Base-by-base conservation (phyloP, 2,329 filamentous ascomycete genomes). In the Plenodomus tracheiphilus region DNA sequence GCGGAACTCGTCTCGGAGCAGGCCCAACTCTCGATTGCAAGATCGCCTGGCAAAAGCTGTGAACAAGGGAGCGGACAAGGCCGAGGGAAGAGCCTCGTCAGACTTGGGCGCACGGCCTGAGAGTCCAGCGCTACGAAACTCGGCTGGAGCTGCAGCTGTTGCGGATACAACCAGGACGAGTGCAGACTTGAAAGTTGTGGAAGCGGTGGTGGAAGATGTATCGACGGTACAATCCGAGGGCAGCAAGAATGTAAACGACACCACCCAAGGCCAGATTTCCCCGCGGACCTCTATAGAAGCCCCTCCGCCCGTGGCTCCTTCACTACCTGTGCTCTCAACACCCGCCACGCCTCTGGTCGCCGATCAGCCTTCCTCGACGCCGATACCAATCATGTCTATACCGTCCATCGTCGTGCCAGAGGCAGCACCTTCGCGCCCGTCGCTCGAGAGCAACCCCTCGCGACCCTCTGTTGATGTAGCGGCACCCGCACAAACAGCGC, bases 1-100 rank as follows among this genome's bases (percentile, higher is more conserved):
- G 42, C 82, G 87, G 65, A 84, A 79, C 56, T 81, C 86, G 18
- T 87, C 87, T 4, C 84, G 81, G 36, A 83, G 79, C 54, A 82
- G 84, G 58, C 77, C 82, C 52, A 94, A 91, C 73, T 91, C 95
- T 62, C 85, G 91, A 43, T 78, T 99, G 37, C 92, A 97, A 68
- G 92, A 96, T 69, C 83, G 91, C 53, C 80, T 99, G 51, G 93
- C 93, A 22, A 89, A 90, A 66, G 94, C 92, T 22, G 84, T 97
- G 63, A 90, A 87, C 2, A 87, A 87, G 50, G 90, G 88, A 65
- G 82, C 80, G 48, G 75, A 78, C n/a, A 69, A 76, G 2, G 69
- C 73, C 34, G 78, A 76, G 45, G 66, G 77, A 22, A 77, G 75
- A 54, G 72, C 80, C 20, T 76, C 78, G 7, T 80, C 79, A 39